phyloP scores from a whole-genome alignment of 2,329 filamentous ascomycete species.

The Tolypocladium capitatum region DNA sequence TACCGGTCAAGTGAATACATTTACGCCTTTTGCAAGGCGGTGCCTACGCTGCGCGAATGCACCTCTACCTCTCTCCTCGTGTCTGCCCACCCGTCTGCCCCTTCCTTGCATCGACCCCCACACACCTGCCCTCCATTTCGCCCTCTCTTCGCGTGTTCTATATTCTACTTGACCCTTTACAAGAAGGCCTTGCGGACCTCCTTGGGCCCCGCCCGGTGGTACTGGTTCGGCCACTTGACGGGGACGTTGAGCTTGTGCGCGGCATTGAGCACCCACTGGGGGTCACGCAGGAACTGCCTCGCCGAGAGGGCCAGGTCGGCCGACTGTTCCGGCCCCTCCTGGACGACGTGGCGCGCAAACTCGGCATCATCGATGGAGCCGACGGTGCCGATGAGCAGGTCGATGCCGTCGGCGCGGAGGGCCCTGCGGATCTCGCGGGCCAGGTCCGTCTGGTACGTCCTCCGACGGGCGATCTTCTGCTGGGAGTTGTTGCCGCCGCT shows the following conservation, averaged over 20 bases:
- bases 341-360: slow-evolving; percentile 47
- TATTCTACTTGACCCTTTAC: background rate
- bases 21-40: background rate
- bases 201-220: slow-evolving; percentile 23
- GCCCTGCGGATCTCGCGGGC: slow-evolving; percentile 59
- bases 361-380: slow-evolving; percentile 59
- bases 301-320: slow-evolving; percentile 64
- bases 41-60: background rate
- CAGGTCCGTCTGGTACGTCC: slow-evolving; percentile 63
- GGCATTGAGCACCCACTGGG: slow-evolving; percentile 60
- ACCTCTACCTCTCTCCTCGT: background rate
- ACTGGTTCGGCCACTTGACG: slow-evolving; percentile 61
- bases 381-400: slow-evolving; percentile 58
- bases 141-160: background rate
- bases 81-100: background rate
- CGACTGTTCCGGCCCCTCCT: slow-evolving; percentile 21
- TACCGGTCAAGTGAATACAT: background rate
- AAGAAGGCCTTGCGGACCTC: slow-evolving; percentile 1
- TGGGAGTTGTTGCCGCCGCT: slow-evolving; percentile 55
- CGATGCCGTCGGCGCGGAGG: slow-evolving; percentile 31
- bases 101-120: background rate
- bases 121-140: background rate
- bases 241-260: slow-evolving; percentile 60
- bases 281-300: slow-evolving; percentile 69
- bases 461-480: slow-evolving; percentile 46